A percentile compares a stretch with the other conserved stretches of the same genome.
Conservation (phyloP, 352 stramenopile species). For the Phytophthora foliorum region DNA sequence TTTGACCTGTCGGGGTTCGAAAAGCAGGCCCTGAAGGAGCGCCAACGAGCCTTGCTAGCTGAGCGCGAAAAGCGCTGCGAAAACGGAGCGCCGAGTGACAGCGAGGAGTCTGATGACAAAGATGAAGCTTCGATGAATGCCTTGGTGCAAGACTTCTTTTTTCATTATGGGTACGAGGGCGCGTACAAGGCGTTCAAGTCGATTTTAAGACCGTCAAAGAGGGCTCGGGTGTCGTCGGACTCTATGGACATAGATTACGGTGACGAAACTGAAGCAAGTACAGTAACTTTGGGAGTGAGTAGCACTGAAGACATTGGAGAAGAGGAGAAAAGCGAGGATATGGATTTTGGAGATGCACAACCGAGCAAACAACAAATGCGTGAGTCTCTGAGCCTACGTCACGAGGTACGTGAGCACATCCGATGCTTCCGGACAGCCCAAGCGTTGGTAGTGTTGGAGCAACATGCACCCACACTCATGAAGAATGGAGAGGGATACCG, state of each 20-base stretch:
- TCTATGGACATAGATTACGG: slow-evolving; percentile 13
- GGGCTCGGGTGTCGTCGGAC: slow-evolving; percentile 10
- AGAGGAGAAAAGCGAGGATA: slow-evolving; percentile 21
- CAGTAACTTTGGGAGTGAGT: slow-evolving; percentile 6
- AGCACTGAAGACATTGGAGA: slow-evolving; percentile 20
- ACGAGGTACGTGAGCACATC: slow-evolving; percentile 51
- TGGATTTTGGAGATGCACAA: slow-evolving; percentile 3
- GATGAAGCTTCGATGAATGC: slow-evolving; percentile 47
- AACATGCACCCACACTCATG: slow-evolving; percentile 21
- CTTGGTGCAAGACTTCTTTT: slow-evolving; percentile 53
- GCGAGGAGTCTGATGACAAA: slow-evolving; percentile 24
- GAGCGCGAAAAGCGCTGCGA: slow-evolving; percentile 24
- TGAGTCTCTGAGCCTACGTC: slow-evolving; percentile 39
- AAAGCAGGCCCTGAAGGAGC: slow-evolving; percentile 55
- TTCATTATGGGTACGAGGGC: slow-evolving; percentile 51
- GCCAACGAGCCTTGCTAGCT: slow-evolving; percentile 46
- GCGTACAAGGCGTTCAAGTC: slow-evolving; percentile 41
- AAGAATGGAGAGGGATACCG: slow-evolving; percentile 3
- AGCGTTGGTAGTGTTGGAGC: slow-evolving; percentile 38
- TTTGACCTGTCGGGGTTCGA: slow-evolving; percentile 64
- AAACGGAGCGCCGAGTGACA: background rate
- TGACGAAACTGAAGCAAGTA: slow-evolving; percentile 6
- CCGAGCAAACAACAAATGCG: slow-evolving; percentile 17
- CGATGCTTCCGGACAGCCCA: slow-evolving; percentile 40
- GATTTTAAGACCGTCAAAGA: slow-evolving; percentile 12